Evolutionary conservation across 2,329 filamentous ascomycete species (phyloP).

Genomic region (Didymella arachidicola): DNA sequence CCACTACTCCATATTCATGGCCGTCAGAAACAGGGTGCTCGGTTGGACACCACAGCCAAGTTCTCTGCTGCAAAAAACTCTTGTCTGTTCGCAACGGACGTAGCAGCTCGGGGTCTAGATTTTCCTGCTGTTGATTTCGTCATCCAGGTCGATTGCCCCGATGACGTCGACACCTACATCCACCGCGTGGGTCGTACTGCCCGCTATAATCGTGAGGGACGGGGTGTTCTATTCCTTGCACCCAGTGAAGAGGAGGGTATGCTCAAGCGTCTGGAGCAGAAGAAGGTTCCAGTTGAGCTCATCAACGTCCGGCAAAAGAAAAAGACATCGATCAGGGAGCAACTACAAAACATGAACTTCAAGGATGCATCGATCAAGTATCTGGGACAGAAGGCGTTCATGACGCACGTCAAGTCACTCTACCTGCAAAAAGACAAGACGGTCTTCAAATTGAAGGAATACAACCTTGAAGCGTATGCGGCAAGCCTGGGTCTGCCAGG

Average conservation of each 20-base stretch:
- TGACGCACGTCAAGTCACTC: constrained; percentile 85
- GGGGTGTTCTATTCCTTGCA: constrained; percentile 88
- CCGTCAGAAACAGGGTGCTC: constrained; percentile 87
- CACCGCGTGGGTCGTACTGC: constrained; percentile 94
- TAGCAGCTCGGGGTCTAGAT: constrained; percentile 91
- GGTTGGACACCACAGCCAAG: constrained; percentile 84
- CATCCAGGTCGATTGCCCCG: constrained; percentile 96
- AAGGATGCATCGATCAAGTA: constrained; percentile 94
- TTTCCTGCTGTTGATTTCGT: constrained; percentile 99
- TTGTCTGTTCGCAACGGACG: constrained; percentile 94
- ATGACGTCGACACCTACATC: constrained; percentile 97
- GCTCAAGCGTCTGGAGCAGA: constrained; percentile 81
- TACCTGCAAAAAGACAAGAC: constrained; percentile 91
- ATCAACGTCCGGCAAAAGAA: constrained; percentile 91
- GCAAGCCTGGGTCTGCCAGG: constrained; percentile 87
- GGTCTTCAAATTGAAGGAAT: constrained; percentile 81
- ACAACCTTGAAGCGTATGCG: constrained; percentile 87
- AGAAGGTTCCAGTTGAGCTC: constrained; percentile 85
- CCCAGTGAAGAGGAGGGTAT: constrained; percentile 94
- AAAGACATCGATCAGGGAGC: constrained; percentile 82
- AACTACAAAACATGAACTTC: constrained; percentile 94
- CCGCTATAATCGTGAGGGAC: constrained; percentile 86
- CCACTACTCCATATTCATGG: constrained; percentile 92
- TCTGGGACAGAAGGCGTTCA: constrained; percentile 93
- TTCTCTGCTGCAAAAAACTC: constrained; percentile 83